phyloP scores from a whole-genome alignment of 768 basidiomycete species.

The Rhodosporidiobolus sp. region DNA sequence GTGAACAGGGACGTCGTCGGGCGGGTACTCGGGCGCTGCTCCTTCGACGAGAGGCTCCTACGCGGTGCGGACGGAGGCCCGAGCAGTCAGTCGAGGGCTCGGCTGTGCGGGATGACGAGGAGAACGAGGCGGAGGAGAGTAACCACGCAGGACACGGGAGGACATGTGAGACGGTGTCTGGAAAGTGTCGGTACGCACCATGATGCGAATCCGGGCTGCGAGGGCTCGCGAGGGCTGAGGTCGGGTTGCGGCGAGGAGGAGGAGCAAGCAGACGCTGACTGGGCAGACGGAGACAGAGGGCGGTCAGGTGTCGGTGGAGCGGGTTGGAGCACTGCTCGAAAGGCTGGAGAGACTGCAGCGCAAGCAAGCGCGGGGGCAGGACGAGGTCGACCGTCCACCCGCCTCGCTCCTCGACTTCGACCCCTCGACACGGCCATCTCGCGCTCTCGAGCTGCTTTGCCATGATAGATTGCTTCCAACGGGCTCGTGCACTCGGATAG shows the following conservation, averaged over 20 bases:
- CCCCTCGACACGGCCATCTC: too few species aligned
- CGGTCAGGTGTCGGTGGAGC: too few species aligned
- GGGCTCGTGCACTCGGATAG: too few species aligned
- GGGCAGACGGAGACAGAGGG: too few species aligned
- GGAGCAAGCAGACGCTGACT: background rate
- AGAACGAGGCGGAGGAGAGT: background rate
- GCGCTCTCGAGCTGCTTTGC: too few species aligned
- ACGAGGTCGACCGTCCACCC: background rate
- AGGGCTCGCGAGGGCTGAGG: background rate
- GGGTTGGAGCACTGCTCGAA: too few species aligned
- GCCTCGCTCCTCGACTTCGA: too few species aligned
- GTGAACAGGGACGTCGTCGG: conserved; percentile 9
- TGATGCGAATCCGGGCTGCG: background rate
- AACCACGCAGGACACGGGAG: too few species aligned
- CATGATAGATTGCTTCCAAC: too few species aligned
- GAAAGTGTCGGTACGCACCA: background rate
- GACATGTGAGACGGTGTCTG: background rate
- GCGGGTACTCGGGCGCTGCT: background rate
- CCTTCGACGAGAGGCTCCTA: conserved; percentile 33
- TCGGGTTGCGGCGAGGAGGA: background rate
- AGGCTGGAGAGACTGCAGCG: too few species aligned
- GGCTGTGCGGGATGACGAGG: conserved; percentile 11
- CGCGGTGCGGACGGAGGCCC: background rate
- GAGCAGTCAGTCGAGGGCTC: background rate
- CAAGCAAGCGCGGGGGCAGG: background rate